Evolutionary conservation across 1,139 yeast genomes (phyloP).

Genomic region (Trichomonascaceae sp.): DNA sequence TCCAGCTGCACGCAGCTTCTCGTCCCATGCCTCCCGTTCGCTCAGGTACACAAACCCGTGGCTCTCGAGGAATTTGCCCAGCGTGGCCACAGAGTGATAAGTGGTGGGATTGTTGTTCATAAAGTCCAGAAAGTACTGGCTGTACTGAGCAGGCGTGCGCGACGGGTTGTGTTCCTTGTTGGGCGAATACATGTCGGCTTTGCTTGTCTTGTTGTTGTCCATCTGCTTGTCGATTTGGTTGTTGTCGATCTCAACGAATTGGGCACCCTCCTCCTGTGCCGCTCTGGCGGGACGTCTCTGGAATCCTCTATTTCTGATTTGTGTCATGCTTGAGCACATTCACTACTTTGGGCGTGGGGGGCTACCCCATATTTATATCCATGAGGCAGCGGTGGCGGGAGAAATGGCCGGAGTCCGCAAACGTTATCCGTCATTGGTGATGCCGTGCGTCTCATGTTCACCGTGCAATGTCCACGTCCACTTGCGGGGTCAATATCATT

Average conservation of each 20-base stretch:
- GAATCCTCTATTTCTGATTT: neutral
- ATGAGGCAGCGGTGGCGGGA: too few relatives aligned
- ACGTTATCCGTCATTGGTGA: too few relatives aligned
- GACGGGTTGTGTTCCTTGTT: conserved; percentile 8
- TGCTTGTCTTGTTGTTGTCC: too few relatives aligned
- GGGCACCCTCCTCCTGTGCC: too few relatives aligned
- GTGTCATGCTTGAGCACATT: neutral
- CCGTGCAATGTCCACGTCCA: too few relatives aligned
- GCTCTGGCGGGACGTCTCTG: neutral
- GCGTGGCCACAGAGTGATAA: conserved; percentile 69
- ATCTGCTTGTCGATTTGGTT: neutral
- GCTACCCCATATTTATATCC: too few relatives aligned
- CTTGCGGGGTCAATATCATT: too few relatives aligned
- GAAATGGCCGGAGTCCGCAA: too few relatives aligned
- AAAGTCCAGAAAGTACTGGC: conserved; percentile 54
- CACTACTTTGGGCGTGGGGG: too few relatives aligned
- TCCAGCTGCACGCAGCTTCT: conserved; percentile 36
- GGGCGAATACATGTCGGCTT: conserved; percentile 3
- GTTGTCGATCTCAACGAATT: neutral
- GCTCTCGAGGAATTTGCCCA: conserved; percentile 24
- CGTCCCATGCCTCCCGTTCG: conserved; percentile 67
- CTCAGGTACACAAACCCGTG: conserved; percentile 38
- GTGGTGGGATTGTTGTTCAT: conserved; percentile 85
- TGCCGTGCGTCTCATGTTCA: too few relatives aligned
- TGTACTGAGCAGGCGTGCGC: conserved; percentile 14